These are phyloP conservation scores for Panicum virgatum DNA, from an alignment of 202 grass and related monocot genomes.

Conservation along the genomic window DNA sequence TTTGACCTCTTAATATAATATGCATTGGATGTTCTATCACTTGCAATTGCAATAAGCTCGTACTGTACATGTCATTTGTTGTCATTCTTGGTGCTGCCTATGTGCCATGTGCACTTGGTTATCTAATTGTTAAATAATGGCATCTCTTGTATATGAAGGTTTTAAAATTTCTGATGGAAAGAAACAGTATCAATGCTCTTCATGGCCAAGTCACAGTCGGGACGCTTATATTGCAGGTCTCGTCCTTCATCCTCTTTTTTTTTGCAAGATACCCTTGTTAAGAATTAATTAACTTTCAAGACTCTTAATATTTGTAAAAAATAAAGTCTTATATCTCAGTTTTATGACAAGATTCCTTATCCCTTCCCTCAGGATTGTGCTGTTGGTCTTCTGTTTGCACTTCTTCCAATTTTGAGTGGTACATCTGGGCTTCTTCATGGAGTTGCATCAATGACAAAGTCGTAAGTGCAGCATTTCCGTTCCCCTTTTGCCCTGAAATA, in stretches of 20 bases:
- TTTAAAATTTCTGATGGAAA: constrained; percentile 99
- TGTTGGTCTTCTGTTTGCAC: constrained; percentile 95
- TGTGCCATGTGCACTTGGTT: not conserved
- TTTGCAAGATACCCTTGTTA: not conserved
- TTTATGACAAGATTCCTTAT: constrained; percentile 19
- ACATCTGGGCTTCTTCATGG: constrained; percentile 93
- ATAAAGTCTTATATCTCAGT: not conserved
- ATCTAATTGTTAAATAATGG: constrained; percentile 3
- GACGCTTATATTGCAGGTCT: constrained; percentile 94
- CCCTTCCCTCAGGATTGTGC: constrained; percentile 84
- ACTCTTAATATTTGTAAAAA: not conserved
- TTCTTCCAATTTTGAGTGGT: constrained; percentile 93
- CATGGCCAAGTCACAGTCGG: constrained; percentile 97
- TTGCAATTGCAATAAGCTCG: not conserved
- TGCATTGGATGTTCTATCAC: not conserved
- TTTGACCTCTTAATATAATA: not conserved
- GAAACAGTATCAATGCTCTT: constrained; percentile 90
- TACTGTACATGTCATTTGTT: constrained; percentile 13
- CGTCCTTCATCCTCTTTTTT: constrained; percentile 19
- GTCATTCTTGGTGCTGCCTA: not conserved
- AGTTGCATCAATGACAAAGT: constrained; percentile 83
- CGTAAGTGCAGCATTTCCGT: constrained; percentile 51
- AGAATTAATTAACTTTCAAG: not conserved
- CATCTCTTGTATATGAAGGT: constrained; percentile 53
- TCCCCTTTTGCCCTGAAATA: constrained; percentile 12